phyloP scores from a whole-genome alignment of 208 protist genomes.

The Trypanosoma lewisi region DNA sequence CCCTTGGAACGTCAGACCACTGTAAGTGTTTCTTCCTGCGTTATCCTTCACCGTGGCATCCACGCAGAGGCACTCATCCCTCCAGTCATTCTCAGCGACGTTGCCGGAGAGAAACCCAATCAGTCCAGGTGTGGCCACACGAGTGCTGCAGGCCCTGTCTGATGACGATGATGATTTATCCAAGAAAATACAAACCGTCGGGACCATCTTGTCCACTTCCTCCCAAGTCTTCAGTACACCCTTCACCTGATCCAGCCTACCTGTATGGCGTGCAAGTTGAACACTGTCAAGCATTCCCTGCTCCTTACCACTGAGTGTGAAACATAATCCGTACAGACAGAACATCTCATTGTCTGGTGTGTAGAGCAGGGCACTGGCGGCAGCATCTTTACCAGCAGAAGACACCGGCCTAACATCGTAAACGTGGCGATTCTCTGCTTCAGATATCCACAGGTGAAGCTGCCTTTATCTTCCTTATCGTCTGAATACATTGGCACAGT shows the following conservation, averaged over 20 bases:
- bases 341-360: not conserved
- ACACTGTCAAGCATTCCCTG: not conserved
- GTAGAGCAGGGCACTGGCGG: conserved; percentile 10
- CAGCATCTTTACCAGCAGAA: conserved; percentile 3
- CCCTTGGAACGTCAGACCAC: conserved; percentile 11
- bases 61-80: conserved; percentile 16
- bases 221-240: conserved; percentile 7
- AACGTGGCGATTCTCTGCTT: conserved; percentile 8
- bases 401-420: conserved; percentile 13
- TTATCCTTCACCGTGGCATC: not conserved
- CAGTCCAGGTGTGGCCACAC: conserved; percentile 10
- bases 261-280: not conserved
- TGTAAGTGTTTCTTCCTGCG: not conserved
- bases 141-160: not conserved
- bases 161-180: too few relatives aligned
- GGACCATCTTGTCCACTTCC: conserved; percentile 1
- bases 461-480: too few relatives aligned
- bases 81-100: not conserved
- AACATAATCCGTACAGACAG: conserved; percentile 11
- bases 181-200: not conserved
- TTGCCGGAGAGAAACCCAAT: conserved; percentile 15
- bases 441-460: conserved; percentile 22
- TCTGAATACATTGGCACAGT: conserved; percentile 1
- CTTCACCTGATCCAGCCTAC: conserved; percentile 3
- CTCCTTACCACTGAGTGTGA: too few relatives aligned